Percentiles rank a stretch among this genome's conserved stretches.
Evolutionary conservation across 768 basidiomycete genomes (phyloP).

Genomic region (Mycena chlorophos): DNA sequence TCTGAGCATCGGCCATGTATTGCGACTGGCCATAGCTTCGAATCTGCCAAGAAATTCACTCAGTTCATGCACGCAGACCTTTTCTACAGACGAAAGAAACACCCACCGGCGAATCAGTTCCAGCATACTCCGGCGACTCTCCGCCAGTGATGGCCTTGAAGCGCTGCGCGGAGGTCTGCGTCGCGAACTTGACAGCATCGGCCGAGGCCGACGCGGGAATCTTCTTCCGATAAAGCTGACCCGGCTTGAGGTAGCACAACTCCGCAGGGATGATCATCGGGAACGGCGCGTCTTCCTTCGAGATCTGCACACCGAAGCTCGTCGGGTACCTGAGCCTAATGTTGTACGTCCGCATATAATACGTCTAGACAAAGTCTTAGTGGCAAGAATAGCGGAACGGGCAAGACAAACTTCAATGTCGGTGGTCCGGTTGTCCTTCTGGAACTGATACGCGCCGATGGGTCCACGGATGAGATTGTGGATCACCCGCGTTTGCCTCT

Average conservation of each 20-base stretch:
- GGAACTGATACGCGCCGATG: conserved; percentile 39
- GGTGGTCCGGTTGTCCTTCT: conserved; percentile 34
- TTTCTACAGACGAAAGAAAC: neutral
- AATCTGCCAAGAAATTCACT: conserved; percentile 9
- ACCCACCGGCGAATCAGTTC: conserved; percentile 9
- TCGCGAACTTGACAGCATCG: neutral
- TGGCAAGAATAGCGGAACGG: neutral
- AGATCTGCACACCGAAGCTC: conserved; percentile 40
- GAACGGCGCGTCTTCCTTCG: conserved; percentile 25
- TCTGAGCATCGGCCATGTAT: conserved; percentile 15
- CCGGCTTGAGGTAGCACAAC: conserved; percentile 42
- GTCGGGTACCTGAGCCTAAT: conserved; percentile 34
- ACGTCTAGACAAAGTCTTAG: conserved; percentile 34
- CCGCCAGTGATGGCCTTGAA: neutral
- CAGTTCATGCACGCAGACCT: neutral
- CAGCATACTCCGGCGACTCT: conserved; percentile 4
- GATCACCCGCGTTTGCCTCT: conserved; percentile 35
- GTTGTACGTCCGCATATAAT: conserved; percentile 39
- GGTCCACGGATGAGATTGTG: conserved; percentile 37
- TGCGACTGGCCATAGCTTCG: conserved; percentile 16
- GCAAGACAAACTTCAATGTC: conserved; percentile 41
- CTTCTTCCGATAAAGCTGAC: conserved; percentile 34
- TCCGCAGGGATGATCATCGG: conserved; percentile 51
- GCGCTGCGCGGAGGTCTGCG: neutral
- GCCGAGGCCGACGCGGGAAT: neutral